Evolutionary conservation across 768 basidiomycete genomes (phyloP), one percentile per base, ranked within the genome.

Genomic region (Punctularia strigosozonata): DNA sequence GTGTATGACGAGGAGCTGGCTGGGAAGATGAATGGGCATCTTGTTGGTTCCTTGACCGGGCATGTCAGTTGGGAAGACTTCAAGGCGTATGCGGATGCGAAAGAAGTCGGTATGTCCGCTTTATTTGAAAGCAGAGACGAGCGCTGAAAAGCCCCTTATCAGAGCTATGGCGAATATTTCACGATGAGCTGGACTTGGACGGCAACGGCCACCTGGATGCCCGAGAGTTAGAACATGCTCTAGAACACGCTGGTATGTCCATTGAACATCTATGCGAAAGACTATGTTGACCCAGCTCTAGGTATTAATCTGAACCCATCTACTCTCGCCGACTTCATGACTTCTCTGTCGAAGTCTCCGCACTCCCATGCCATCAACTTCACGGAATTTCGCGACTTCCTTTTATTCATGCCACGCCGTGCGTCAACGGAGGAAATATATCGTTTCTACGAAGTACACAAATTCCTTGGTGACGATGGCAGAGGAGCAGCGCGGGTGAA

Each of bases 141-240:
- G 43, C 37, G 30, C 21, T 39, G 15, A 42, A n/a, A n/a, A n/a
- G n/a, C n/a, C 26, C 19, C 32, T 37, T 41, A 31, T 36, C 41
- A 88, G 90, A 94, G 58, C 66, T 95, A 17, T 95, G 92, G 92
- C 66, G 74, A 37, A 78, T 91, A 40, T 95, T 95, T 59, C 86
- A 87, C 46, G 70, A 89, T 52, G 84, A 91, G 50, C 71, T 95
- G 36, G 92, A 94, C 62, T 64, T 89, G 44, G 89, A 95, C 51
- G 73, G 83, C 20, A 87, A 95, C 58, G 90, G 88, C 6, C 74
- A 72, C 40, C 57, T 95, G 22, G 88, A 91, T 50, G 63, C 71
- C 6, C 58, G 62, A 13, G 82, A 83, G 50, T 61, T 84, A 42
- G 53, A 63, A 26, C 47, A 64, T n/a, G 80, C 81, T 3, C 61